A percentile compares a stretch with the other conserved stretches of the same genome.
These are phyloP conservation scores for Yamadazyma triangularis DNA, from an alignment of 1,139 yeast species.

Conservation along the genomic window DNA sequence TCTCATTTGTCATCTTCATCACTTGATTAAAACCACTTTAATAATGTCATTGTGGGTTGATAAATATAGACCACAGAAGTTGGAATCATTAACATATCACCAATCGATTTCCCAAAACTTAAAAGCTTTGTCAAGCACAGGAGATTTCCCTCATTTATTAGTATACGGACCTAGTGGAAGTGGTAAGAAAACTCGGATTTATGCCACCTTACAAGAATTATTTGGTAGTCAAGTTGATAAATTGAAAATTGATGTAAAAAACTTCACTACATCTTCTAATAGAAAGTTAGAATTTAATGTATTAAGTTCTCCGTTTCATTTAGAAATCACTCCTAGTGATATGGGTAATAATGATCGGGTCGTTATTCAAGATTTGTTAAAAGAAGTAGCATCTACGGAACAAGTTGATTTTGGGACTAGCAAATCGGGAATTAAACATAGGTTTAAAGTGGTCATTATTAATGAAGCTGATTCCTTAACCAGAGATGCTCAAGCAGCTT, in stretches of 20 bases:
- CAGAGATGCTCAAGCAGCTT: constrained; percentile 96
- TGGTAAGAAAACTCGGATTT: constrained; percentile 92
- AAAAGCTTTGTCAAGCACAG: constrained; percentile 61
- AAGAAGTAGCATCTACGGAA: constrained; percentile 93
- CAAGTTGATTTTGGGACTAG: constrained; percentile 65
- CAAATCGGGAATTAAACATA: constrained; percentile 41
- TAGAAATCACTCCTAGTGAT: constrained; percentile 95
- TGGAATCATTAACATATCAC: constrained; percentile 67
- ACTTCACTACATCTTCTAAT: constrained; percentile 66
- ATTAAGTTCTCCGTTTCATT: constrained; percentile 82
- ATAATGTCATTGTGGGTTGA: constrained; percentile 95
- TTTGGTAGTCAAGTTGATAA: constrained; percentile 80
- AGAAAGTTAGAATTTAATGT: constrained; percentile 87
- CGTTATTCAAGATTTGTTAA: constrained; percentile 88
- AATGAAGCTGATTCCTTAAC: constrained; percentile 92
- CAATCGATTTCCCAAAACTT: constrained; percentile 58
- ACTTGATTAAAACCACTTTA: no score
- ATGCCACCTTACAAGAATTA: constrained; percentile 72
- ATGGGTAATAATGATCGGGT: constrained; percentile 94
- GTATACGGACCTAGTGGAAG: constrained; percentile 96
- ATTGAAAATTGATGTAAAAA: constrained; percentile 85
- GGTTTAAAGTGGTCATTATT: constrained; percentile 87
- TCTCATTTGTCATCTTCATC: no score
- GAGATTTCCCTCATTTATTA: constrained; percentile 89
- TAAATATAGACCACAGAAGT: constrained; percentile 74